Conservation (phyloP, 768 basidiomycete species). For the Asterophora parasitica region DNA sequence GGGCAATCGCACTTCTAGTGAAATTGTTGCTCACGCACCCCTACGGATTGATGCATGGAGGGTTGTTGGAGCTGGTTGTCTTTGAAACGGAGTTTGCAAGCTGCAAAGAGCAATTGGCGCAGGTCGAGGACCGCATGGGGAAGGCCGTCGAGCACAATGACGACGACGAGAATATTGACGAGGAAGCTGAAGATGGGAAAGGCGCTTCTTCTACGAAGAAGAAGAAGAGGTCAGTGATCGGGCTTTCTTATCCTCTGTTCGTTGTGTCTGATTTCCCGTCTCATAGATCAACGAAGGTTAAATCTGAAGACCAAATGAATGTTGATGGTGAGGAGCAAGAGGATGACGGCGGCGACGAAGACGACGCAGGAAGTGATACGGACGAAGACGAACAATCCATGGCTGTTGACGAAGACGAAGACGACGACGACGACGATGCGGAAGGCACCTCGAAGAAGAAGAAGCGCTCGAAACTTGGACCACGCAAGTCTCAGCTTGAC, state of each 20-base stretch:
- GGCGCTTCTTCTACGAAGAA: slow-evolving; percentile 24
- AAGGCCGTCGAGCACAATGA: slow-evolving; percentile 51
- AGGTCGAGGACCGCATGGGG: slow-evolving; percentile 63
- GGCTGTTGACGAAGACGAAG: slow-evolving; percentile 36
- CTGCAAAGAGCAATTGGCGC: slow-evolving; percentile 59
- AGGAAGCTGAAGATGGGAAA: slow-evolving; percentile 18
- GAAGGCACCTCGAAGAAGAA: slow-evolving; percentile 32
- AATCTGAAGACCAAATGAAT: slow-evolving; percentile 49
- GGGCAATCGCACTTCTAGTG: slow-evolving; percentile 69
- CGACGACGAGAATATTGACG: slow-evolving; percentile 28
- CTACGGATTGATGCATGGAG: slow-evolving; percentile 81
- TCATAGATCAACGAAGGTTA: slow-evolving; percentile 22
- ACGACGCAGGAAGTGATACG: slow-evolving; percentile 34
- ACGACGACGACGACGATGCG: slow-evolving; percentile 26
- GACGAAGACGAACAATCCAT: slow-evolving; percentile 26
- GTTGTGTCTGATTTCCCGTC: neutral
- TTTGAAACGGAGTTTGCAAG: slow-evolving; percentile 72
- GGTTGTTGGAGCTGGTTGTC: slow-evolving; percentile 61
- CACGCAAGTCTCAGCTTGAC: slow-evolving; percentile 68
- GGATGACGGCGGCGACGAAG: slow-evolving; percentile 26
- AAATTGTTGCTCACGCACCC: slow-evolving; percentile 84
- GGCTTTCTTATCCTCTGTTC: neutral
- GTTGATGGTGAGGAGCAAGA: slow-evolving; percentile 43
- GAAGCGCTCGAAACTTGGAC: slow-evolving; percentile 43
- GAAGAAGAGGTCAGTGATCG: slow-evolving; percentile 29